phyloP scores from a whole-genome alignment of 805 yeast species.

The Yarrowia porcina region DNA sequence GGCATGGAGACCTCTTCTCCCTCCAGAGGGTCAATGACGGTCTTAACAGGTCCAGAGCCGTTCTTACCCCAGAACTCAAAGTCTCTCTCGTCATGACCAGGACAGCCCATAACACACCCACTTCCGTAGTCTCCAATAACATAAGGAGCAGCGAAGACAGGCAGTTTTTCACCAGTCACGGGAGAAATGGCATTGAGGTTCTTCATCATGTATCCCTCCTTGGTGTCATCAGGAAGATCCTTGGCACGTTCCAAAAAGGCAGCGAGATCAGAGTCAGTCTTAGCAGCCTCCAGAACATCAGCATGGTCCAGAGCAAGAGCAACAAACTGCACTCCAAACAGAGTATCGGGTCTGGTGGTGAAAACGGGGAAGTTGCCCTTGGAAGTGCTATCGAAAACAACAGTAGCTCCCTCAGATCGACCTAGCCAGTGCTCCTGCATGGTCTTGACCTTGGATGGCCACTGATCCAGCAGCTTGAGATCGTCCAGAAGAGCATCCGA shows the following conservation, averaged over 20 bases:
- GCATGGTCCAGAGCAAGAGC: slow-evolving; percentile 77
- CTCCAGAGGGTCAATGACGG: slow-evolving; percentile 44
- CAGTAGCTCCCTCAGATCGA: slow-evolving; percentile 72
- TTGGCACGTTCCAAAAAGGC: slow-evolving; percentile 46
- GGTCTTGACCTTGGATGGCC: slow-evolving; percentile 86
- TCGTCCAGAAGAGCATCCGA: slow-evolving; percentile 68
- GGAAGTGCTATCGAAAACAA: slow-evolving; percentile 46
- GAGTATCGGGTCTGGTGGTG: slow-evolving; percentile 89
- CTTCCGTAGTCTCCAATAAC: slow-evolving; percentile 80
- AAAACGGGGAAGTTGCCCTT: slow-evolving; percentile 50
- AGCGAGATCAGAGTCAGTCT: slow-evolving; percentile 43
- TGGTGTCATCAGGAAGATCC: slow-evolving; percentile 46
- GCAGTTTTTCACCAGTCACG: slow-evolving; percentile 48
- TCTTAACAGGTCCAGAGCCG: slow-evolving; percentile 45
- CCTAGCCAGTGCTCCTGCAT: slow-evolving; percentile 98
- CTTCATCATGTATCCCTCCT: slow-evolving; percentile 54
- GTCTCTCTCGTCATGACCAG: slow-evolving; percentile 88
- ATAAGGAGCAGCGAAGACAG: slow-evolving; percentile 87
- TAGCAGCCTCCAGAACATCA: slow-evolving; percentile 45
- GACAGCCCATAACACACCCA: slow-evolving; percentile 98
- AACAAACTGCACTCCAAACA: slow-evolving; percentile 75
- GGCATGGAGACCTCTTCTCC: slow-evolving; percentile 31
- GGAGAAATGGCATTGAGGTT: slow-evolving; percentile 55
- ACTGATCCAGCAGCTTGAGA: slow-evolving; percentile 54
- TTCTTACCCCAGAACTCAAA: slow-evolving; percentile 72